Evolutionary conservation across 805 yeast genomes (phyloP), one percentile per base, ranked within the genome.

Genomic region (Zygotorulaspora sp.): DNA sequence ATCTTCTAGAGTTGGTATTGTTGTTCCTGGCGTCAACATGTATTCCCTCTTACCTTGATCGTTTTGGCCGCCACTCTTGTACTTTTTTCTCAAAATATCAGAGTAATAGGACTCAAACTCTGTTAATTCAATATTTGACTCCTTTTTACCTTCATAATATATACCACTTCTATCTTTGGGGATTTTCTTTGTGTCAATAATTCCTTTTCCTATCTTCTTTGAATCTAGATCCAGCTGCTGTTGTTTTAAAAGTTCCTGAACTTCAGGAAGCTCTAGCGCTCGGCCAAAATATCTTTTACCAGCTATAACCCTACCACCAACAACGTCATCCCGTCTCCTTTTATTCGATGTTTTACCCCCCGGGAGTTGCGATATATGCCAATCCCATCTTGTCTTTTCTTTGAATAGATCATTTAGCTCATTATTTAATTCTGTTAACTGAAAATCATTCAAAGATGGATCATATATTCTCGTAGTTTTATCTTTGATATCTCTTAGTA

Each of bases 281-380:
- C 95, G 62, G 0, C 97, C 97, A 61, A 77, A 89, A 59, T 83
- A 89, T 38, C 82, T 64, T 46, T 77, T 77, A 0, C 87, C 87
- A 26, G 71, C 66, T 1, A 74, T 55, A 1, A 51, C 37, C 17
- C 58, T 62, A 5, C 61, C 60, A 15, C 50, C 45, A 6, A 45
- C 24, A 14, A 51, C 45, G 2, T 44, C 34, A 36, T 41, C 27
- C 41, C 53, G 23, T 52, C 58, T 12, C 41, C 47, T 34, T 34
- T 40, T 24, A 35, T 39, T 25, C 39, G 47, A 28, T 32, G 40
- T 25, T 37, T 47, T 20, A 0, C 96, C 95, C 1, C 90, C 90
- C 1, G 87, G 63, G 15, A 44, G 45, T 7, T 74, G 70, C 36
- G 68, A 68, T 29, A 88, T 80, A 40, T 78, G 83, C 44, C 77